Evolutionary conservation across 768 basidiomycete species (phyloP).

Genomic region (Psilocybe cubensis): DNA sequence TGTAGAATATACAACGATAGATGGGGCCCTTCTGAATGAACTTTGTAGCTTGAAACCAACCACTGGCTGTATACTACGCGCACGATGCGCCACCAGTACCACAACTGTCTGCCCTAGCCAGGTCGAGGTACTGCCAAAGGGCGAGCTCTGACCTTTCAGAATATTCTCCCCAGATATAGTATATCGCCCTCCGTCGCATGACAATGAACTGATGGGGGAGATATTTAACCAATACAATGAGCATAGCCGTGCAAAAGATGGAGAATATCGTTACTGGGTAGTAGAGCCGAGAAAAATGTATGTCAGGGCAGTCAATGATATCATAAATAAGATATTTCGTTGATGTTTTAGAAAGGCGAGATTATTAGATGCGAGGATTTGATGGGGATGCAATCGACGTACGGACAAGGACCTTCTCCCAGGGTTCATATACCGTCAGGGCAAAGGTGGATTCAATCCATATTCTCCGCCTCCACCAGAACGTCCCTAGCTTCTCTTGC

Average conservation of each 20-base stretch:
- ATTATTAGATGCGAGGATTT: not conserved
- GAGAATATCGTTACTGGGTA: constrained; percentile 47
- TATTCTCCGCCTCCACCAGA: constrained; percentile 47
- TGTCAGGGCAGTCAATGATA: not conserved
- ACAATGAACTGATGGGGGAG: constrained; percentile 44
- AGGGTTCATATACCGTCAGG: constrained; percentile 52
- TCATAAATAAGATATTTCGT: not conserved
- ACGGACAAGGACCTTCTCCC: constrained; percentile 54
- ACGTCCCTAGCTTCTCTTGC: constrained; percentile 20
- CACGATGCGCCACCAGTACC: not conserved
- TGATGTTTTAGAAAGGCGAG: not conserved
- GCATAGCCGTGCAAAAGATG: constrained; percentile 38
- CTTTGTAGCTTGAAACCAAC: no score
- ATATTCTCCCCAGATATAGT: constrained; percentile 48
- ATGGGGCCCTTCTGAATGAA: no score
- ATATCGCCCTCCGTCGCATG: constrained; percentile 44
- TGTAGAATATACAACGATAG: no score
- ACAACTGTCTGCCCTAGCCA: not conserved
- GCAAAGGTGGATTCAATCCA: constrained; percentile 57
- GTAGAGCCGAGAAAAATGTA: no score
- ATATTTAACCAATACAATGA: constrained; percentile 44
- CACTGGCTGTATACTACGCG: no score
- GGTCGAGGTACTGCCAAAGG: not conserved
- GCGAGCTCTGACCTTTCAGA: constrained; percentile 27
- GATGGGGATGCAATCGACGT: constrained; percentile 16